Evolutionary conservation across 208 protist species (phyloP).

Genomic region (Crithidia thermophila): DNA sequence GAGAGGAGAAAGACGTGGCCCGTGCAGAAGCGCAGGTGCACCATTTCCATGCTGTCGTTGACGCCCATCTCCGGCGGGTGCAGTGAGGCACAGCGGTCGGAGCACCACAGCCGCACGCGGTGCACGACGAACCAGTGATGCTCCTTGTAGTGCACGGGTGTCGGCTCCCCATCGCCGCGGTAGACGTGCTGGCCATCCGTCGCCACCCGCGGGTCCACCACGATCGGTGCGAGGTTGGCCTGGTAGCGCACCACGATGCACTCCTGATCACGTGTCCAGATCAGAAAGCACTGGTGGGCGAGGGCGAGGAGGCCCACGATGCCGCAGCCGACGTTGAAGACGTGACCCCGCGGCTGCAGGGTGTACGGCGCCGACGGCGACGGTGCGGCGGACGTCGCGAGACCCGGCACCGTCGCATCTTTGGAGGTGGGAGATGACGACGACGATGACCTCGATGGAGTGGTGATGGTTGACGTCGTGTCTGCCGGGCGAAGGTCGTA

Average conservation of each 20-base stretch:
- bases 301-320: slow-evolving; percentile 51
- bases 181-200: slow-evolving; percentile 12
- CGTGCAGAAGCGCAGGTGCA: slow-evolving; percentile 29
- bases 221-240: slow-evolving; percentile 40
- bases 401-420: too few species aligned
- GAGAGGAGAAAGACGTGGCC: slow-evolving; percentile 26
- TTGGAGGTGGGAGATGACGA: not conserved
- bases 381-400: too few species aligned
- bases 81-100: slow-evolving; percentile 8
- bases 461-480: not conserved
- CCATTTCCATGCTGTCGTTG: slow-evolving; percentile 26
- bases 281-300: slow-evolving; percentile 71
- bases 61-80: slow-evolving; percentile 23
- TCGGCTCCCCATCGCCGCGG: slow-evolving; percentile 4
- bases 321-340: slow-evolving; percentile 52
- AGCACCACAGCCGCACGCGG: slow-evolving; percentile 29
- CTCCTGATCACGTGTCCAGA: slow-evolving; percentile 63
- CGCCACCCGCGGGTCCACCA: not conserved
- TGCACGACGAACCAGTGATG: slow-evolving; percentile 36
- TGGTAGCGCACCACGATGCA: slow-evolving; percentile 77
- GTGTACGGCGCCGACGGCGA: not conserved
- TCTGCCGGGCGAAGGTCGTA: slow-evolving; percentile 20
- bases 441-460: slow-evolving; percentile 1
- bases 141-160: slow-evolving; percentile 29
- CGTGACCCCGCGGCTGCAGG: slow-evolving; percentile 32